Percentiles rank a stretch among this genome's conserved stretches.
Conservation (phyloP, 306 rosid genomes). For the Cicer chorassanicum region DNA sequence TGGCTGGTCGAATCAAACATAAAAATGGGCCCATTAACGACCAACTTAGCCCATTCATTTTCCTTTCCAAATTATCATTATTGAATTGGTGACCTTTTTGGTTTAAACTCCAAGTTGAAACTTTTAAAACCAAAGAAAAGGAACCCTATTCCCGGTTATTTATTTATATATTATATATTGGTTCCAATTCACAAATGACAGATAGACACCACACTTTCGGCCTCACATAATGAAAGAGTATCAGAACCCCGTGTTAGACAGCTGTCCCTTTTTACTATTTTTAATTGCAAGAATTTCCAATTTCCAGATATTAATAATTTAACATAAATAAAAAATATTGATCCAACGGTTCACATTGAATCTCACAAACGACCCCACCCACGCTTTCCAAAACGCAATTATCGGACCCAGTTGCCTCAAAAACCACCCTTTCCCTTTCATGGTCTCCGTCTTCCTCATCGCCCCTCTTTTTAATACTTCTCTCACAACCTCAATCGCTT, state of each 20-base stretch:
- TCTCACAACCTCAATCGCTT: not conserved
- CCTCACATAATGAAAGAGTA: slow-evolving; percentile 37
- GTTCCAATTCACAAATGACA: slow-evolving; percentile 8
- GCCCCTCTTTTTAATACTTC: slow-evolving; percentile 6
- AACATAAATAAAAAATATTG: not conserved
- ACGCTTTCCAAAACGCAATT: slow-evolving; percentile 62
- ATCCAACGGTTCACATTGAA: slow-evolving; percentile 66
- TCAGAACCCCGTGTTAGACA: slow-evolving; percentile 52
- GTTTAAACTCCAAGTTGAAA: slow-evolving; percentile 43
- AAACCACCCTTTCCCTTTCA: slow-evolving; percentile 48
- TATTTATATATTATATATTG: no score
- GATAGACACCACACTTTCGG: slow-evolving; percentile 37
- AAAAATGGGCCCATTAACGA: slow-evolving; percentile 28
- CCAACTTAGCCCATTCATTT: slow-evolving; percentile 37
- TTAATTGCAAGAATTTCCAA: not conserved
- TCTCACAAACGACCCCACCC: slow-evolving; percentile 38
- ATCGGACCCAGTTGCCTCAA: slow-evolving; percentile 51
- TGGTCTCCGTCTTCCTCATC: slow-evolving; percentile 39
- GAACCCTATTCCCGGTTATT: slow-evolving; percentile 33
- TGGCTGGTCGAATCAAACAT: slow-evolving; percentile 19
- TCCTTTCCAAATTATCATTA: slow-evolving; percentile 20
- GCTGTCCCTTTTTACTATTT: slow-evolving; percentile 48
- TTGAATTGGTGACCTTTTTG: not conserved
- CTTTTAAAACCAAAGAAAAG: slow-evolving; percentile 43
- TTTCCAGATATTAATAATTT: slow-evolving; percentile 13